These are phyloP conservation scores for button mushroom (Agaricus bisporus) DNA, from an alignment of 768 basidiomycete genomes.

Conservation along the genomic window DNA sequence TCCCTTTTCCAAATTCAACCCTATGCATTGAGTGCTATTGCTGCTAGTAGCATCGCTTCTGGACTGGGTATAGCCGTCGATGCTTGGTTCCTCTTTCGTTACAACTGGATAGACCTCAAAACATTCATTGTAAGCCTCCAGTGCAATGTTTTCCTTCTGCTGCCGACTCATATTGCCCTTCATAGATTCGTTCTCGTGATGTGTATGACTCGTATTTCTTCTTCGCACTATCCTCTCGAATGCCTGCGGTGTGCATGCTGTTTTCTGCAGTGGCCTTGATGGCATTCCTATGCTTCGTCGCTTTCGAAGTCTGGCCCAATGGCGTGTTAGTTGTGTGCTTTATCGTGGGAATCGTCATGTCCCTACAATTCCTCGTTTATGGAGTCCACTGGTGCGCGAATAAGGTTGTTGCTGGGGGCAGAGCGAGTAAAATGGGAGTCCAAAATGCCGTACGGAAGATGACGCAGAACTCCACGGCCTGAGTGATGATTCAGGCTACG, in stretches of 20 bases:
- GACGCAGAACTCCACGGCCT: conserved; percentile 3
- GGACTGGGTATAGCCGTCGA: conserved; percentile 60
- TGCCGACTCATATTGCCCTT: not conserved
- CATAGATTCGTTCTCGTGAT: conserved; percentile 44
- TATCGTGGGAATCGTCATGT: conserved; percentile 50
- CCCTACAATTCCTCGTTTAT: conserved; percentile 61
- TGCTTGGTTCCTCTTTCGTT: conserved; percentile 62
- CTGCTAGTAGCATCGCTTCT: conserved; percentile 51
- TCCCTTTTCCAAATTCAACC: conserved; percentile 43
- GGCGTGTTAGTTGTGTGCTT: conserved; percentile 57
- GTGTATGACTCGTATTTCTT: conserved; percentile 58
- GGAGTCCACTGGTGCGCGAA: conserved; percentile 33
- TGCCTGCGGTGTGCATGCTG: conserved; percentile 59
- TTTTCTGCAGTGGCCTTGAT: conserved; percentile 51
- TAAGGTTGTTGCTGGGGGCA: conserved; percentile 20
- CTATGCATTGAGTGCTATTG: conserved; percentile 45
- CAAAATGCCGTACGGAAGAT: conserved; percentile 16
- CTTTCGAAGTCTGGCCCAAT: conserved; percentile 57
- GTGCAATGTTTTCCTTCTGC: not conserved
- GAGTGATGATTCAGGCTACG: not conserved
- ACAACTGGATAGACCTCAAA: conserved; percentile 43
- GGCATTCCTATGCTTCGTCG: conserved; percentile 53
- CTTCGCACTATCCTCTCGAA: conserved; percentile 60
- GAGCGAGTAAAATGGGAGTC: conserved; percentile 17
- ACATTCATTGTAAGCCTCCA: conserved; percentile 45